Base-by-base conservation (phyloP, 2,329 filamentous ascomycete genomes). In the Aspergillus ustus region DNA sequence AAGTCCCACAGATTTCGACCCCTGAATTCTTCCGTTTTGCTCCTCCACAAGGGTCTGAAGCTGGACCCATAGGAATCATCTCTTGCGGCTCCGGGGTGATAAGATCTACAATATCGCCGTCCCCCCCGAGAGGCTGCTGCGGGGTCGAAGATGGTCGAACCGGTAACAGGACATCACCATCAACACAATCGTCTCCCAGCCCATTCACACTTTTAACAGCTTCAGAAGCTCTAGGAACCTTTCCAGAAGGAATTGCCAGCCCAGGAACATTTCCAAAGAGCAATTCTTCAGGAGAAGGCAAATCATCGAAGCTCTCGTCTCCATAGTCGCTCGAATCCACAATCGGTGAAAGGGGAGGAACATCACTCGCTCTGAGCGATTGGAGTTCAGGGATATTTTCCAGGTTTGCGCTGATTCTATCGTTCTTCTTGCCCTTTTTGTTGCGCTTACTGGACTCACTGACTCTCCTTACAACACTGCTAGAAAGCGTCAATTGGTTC, bases 211-310 rank as follows among this genome's bases (percentile, higher is more conserved):
- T 22, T 9, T 59, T n/a, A 44, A 13, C 9, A 37, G n/a, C 7
- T n/a, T 25, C 5, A 3, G 5, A 3, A 13, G 28, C 25, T 17
- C 4, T 22, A 2, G 29, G 4, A 8, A 22, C 28, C n/a, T 52
- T 19, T 44, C 31, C 37, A 7, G 19, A 29, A 15, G 28, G 19
- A 2, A 7, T 13, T 5, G 28, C 9, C 29, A 34, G 17, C 25
- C 49, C 40, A 17, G 11, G 9, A 50, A 20, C n/a, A 19, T 46
- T 52, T 2, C 57, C 63, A 8, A 69, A 61, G 17, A 78, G 40
- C 13, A 79, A 62, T 13, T 62, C 55, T 25, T 74, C 74, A 28
- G 75, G 72, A 7, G 77, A 77, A 28, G 78, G 77, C 28, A 82
- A 65, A 57, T 80, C 75, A 9, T 73, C 73, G 44, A 77, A 67